Conservation (phyloP, 2,329 filamentous ascomycete species). For the Verticillium zaregamsianum region DNA sequence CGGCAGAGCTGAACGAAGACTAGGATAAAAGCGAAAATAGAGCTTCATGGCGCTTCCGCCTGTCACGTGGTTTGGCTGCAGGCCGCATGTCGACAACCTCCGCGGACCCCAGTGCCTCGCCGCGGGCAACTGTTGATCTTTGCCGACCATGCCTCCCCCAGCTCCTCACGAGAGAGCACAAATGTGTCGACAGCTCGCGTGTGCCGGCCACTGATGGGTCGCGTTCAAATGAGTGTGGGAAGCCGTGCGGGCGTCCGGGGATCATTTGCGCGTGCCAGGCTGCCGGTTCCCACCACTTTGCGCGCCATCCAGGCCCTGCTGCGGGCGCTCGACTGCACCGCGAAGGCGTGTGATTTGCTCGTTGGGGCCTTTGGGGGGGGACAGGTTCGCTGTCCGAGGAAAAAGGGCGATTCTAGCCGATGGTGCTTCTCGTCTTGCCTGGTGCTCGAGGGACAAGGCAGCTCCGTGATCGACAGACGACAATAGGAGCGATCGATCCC, state of each 20-base stretch:
- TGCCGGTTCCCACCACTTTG: constrained; percentile 10
- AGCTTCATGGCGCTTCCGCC: neutral
- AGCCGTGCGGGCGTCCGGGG: constrained; percentile 1
- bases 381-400: neutral
- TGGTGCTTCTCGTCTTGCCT: neutral
- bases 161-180: neutral
- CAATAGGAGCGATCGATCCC: neutral
- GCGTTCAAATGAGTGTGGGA: neutral
- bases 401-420: neutral
- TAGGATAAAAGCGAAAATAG: neutral
- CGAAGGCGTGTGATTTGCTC: constrained; percentile 12
- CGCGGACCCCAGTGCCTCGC: neutral
- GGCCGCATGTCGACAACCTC: neutral
- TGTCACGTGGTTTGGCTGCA: neutral
- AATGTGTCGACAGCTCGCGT: neutral
- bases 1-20: neutral
- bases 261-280: constrained; percentile 9
- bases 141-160: neutral
- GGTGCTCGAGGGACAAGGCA: too few relatives aligned
- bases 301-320: constrained; percentile 3
- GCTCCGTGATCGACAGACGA: neutral
- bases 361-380: neutral
- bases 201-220: neutral
- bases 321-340: constrained; percentile 14
- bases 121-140: neutral